These are phyloP conservation scores for Neocucurbitaria cava DNA, from an alignment of 2,329 filamentous ascomycete species.

Conservation along the genomic window DNA sequence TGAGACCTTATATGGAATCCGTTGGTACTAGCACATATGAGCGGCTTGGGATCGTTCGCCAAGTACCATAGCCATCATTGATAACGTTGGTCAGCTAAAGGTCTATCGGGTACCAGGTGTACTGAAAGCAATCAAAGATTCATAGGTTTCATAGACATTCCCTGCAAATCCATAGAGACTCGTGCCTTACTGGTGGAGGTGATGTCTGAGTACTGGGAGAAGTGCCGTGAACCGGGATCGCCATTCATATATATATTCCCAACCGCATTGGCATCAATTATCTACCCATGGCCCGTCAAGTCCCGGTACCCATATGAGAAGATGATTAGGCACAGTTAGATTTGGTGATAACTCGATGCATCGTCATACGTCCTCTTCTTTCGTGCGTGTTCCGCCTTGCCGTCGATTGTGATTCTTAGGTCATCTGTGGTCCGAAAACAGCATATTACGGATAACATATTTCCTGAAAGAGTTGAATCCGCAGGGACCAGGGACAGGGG, in stretches of 20 bases:
- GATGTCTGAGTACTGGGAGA: background rate
- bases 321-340: background rate
- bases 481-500: too few species aligned
- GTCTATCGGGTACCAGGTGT: background rate
- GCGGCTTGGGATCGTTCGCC: background rate
- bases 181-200: background rate
- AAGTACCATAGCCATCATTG: background rate
- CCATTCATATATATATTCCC: constrained; percentile 11
- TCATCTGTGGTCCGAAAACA: background rate
- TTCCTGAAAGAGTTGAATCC: too few species aligned
- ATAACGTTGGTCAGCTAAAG: background rate
- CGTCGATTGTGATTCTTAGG: background rate
- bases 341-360: background rate
- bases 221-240: constrained; percentile 10
- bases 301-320: background rate
- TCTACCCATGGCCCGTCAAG: background rate
- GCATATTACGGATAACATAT: too few species aligned
- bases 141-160: background rate
- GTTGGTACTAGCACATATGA: background rate
- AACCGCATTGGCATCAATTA: constrained; percentile 8
- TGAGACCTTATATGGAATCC: background rate
- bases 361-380: background rate
- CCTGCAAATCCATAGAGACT: background rate
- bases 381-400: background rate
- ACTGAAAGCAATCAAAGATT: background rate